Percentiles rank a stretch among this genome's conserved stretches.
Conservation (phyloP, 2,329 filamentous ascomycete genomes). For the Penicillium sp. region DNA sequence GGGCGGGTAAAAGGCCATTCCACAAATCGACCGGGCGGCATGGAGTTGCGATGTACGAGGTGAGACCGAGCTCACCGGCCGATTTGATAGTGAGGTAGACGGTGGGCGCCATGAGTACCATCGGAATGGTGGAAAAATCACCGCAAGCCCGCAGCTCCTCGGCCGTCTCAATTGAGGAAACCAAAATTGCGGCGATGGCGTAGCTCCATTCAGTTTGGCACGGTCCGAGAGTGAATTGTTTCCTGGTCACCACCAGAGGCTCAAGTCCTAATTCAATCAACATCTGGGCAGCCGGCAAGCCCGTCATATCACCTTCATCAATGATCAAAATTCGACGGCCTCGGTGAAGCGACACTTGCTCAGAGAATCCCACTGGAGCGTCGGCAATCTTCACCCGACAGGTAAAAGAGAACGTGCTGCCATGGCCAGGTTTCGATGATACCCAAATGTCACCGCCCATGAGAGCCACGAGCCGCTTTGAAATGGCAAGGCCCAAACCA, state of each 20-base stretch:
- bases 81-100: slow-evolving; percentile 86
- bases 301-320: slow-evolving; percentile 72
- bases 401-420: slow-evolving; percentile 90
- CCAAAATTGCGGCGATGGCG: slow-evolving; percentile 84
- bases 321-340: slow-evolving; percentile 86
- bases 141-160: slow-evolving; percentile 72
- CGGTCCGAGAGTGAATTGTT: slow-evolving; percentile 54
- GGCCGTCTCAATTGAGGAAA: slow-evolving; percentile 83
- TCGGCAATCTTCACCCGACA: slow-evolving; percentile 77
- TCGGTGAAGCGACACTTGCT: slow-evolving; percentile 75
- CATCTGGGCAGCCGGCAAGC: slow-evolving; percentile 68
- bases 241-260: slow-evolving; percentile 68
- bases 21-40: slow-evolving; percentile 85
- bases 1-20: slow-evolving; percentile 85
- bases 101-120: slow-evolving; percentile 79
- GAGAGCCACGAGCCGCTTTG: slow-evolving; percentile 82
- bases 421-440: slow-evolving; percentile 77
- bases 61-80: slow-evolving; percentile 84
- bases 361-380: slow-evolving; percentile 66
- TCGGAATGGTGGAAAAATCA: slow-evolving; percentile 90
- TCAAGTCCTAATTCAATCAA: slow-evolving; percentile 68
- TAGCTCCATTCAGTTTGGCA: slow-evolving; percentile 47
- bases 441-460: slow-evolving; percentile 97
- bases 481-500: slow-evolving; percentile 88
- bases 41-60: slow-evolving; percentile 92